phyloP scores from a whole-genome alignment of 1,284 basidiomycete genomes.

The Trichosporon ovoides region DNA sequence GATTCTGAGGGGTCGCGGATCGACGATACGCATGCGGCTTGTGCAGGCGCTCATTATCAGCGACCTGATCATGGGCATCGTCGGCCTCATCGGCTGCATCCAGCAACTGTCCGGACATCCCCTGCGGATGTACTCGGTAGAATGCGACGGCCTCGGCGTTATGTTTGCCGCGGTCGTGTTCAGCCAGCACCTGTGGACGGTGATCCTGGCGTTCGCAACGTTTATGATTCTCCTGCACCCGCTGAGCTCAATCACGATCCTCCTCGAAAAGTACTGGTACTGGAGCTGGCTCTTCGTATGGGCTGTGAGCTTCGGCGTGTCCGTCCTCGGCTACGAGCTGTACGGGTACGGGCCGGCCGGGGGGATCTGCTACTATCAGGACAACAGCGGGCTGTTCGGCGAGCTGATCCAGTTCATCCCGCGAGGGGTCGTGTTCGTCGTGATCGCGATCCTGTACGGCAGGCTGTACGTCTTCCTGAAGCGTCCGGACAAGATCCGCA shows the following conservation, averaged over 20 bases:
- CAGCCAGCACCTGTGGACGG: constrained; percentile 48
- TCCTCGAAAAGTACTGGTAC: constrained; percentile 44
- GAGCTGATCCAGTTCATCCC: constrained; percentile 48
- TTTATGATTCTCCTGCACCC: constrained; percentile 49
- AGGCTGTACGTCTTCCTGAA: constrained; percentile 48
- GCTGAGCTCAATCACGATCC: constrained; percentile 37
- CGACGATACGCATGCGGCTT: constrained; percentile 44
- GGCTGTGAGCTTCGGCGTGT: constrained; percentile 30
- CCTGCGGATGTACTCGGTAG: constrained; percentile 25
- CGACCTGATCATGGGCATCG: constrained; percentile 41
- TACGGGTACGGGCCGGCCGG: constrained; percentile 43
- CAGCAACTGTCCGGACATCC: constrained; percentile 24
- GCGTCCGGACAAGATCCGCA: constrained; percentile 48
- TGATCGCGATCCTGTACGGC: constrained; percentile 45
- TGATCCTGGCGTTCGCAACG: constrained; percentile 43
- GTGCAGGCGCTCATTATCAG: constrained; percentile 46
- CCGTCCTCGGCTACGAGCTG: constrained; percentile 33
- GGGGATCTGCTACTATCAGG: constrained; percentile 44
- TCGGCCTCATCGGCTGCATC: constrained; percentile 33
- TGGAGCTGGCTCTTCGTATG: constrained; percentile 41
- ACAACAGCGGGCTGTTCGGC: constrained; percentile 39
- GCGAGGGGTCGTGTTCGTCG: constrained; percentile 42
- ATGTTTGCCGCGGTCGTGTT: constrained; percentile 35
- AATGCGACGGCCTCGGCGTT: constrained; percentile 45
- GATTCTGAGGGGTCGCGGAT: constrained; percentile 28